Evolutionary conservation across 164 flowering plant genomes (phyloP), one percentile per base, ranked within the genome.

Genomic region (Berberis thunbergii): DNA sequence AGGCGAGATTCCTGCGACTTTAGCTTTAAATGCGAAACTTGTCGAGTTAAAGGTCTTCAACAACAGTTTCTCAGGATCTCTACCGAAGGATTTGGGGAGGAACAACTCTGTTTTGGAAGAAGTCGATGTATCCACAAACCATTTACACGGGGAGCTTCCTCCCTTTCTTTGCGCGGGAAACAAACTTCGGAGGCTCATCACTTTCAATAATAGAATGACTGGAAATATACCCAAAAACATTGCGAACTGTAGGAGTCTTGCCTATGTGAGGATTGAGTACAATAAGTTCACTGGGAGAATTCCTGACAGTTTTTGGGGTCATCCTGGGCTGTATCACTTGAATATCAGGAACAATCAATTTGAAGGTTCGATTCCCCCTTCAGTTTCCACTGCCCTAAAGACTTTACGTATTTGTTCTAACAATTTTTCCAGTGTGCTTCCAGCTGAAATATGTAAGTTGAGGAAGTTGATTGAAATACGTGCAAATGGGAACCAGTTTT

Each of bases 91-190:
- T 61, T 75, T 90, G 7, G 97, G 97, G 4, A 64, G 67, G 56
- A 52, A 26, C 26, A 26, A 70, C 48, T 84, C 88, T 0, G 66
- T 64, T 41, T 63, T 88, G 63, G 61, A 55, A 1, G 67, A 77
- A 0, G 49, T 90, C 7, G 97, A 90, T 66, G 85, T 86, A 8
- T 85, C 96, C 5, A 67, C 67, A 6, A 91, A 91, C 60, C 38
- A 69, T n/a, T 72, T 91, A 11, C 70, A 70, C 4, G 97, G 96
- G 2, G 72, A 73, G 13, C 59, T 91, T 52, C 97, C 96, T 26
- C 71, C 50, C 2, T 67, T 61, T 46, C 75, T 88, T 43, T 91
- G 97, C 59, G 4, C 62, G 49, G 56, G 76, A 49, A 77, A 74
- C 48, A 79, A 72, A 58, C 85, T 91, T 38, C 54, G 45, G 11